Percentiles rank a stretch among this genome's conserved stretches.
These are phyloP conservation scores for Phoenix roebelenii DNA, from an alignment of 176 grass and related monocot genomes.

Conservation along the genomic window DNA sequence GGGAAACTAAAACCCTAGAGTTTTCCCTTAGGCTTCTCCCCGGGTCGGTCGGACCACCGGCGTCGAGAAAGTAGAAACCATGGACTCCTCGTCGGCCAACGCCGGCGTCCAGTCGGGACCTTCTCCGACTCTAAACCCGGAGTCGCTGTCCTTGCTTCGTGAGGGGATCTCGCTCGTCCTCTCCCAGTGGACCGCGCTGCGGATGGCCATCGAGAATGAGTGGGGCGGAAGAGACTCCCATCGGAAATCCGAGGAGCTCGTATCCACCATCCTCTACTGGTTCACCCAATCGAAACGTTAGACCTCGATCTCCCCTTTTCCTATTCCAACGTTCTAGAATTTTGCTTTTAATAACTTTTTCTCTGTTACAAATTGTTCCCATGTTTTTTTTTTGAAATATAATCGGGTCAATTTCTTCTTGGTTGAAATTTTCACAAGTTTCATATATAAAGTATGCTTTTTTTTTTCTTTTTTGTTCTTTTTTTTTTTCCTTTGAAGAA, in stretches of 20 bases:
- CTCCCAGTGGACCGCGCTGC: constrained; percentile 62
- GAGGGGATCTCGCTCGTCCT: constrained; percentile 64
- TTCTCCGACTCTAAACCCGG: background rate
- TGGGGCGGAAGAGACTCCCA: constrained; percentile 74
- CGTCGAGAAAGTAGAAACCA: too few species aligned
- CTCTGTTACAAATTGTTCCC: background rate
- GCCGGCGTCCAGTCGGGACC: too few species aligned
- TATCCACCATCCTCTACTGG: constrained; percentile 42
- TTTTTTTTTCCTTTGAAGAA: too few species aligned
- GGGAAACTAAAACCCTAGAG: too few species aligned
- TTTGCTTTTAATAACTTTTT: background rate
- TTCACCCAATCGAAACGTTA: constrained; percentile 55
- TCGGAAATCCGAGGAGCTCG: constrained; percentile 49
- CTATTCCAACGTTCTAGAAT: background rate
- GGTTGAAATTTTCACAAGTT: background rate
- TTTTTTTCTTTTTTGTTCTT: too few species aligned
- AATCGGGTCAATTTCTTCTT: background rate
- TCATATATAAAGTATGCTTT: background rate
- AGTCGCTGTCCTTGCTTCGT: constrained; percentile 22
- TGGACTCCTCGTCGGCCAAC: too few species aligned
- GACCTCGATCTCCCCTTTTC: background rate
- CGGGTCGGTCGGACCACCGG: too few species aligned
- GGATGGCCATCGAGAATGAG: constrained; percentile 75
- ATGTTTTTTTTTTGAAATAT: too few species aligned
- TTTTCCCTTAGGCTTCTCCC: too few species aligned